A percentile compares a stretch with the other conserved stretches of the same genome.
These are phyloP conservation scores for Phaseolus lunatus DNA, from an alignment of 306 rosid species.

Conservation along the genomic window DNA sequence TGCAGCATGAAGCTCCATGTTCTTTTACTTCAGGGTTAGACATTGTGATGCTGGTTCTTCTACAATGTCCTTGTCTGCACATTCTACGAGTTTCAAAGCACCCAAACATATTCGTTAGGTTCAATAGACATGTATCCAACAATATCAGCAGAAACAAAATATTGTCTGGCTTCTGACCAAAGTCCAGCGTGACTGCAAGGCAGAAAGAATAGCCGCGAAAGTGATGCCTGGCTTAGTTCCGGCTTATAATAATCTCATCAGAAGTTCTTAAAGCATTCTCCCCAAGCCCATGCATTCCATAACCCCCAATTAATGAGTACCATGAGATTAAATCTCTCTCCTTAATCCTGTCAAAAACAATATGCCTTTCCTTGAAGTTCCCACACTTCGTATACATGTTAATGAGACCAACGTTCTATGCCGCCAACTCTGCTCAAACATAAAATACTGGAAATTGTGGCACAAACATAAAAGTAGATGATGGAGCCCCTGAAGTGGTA, in stretches of 20 bases:
- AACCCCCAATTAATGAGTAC: conserved; percentile 75
- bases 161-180: too few species aligned
- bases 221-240: too few species aligned
- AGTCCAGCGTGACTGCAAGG: conserved; percentile 79
- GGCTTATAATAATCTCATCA: too few species aligned
- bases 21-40: conserved; percentile 48
- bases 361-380: conserved; percentile 62
- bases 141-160: too few species aligned
- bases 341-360: conserved; percentile 62
- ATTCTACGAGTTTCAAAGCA: conserved; percentile 76
- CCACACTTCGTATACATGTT: conserved; percentile 87
- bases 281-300: conserved; percentile 87
- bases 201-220: too few species aligned
- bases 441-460: conserved; percentile 68
- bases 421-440: conserved; percentile 76
- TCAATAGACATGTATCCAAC: conserved; percentile 70
- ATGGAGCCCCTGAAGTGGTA: too few species aligned
- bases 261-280: conserved; percentile 70
- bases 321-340: too few species aligned
- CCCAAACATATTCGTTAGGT: conserved; percentile 83
- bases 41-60: conserved; percentile 62
- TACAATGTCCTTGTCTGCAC: conserved; percentile 61
- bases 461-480: too few species aligned
- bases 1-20: conserved; percentile 77
- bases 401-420: conserved; percentile 66